Percentiles rank a stretch among this genome's conserved stretches.
Conservation (phyloP, 2,329 filamentous ascomycete species). For the Aureobasidium sp. region DNA sequence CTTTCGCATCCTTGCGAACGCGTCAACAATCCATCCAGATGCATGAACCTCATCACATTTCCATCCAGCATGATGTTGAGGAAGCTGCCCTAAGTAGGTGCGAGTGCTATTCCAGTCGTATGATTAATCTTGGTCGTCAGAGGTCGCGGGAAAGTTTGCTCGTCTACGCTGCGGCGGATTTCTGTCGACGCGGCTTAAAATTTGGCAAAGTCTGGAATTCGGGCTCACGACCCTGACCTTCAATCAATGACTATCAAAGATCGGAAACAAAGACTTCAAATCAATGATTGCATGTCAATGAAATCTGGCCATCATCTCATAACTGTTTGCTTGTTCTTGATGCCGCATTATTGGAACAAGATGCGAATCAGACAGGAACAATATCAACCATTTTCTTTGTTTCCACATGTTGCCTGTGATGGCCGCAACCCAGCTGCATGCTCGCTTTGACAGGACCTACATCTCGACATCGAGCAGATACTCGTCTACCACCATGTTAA, state of each 20-base stretch:
- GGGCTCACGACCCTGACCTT: neutral
- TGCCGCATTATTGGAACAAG: neutral
- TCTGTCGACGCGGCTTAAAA: neutral
- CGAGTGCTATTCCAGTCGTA: neutral
- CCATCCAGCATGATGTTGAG: neutral
- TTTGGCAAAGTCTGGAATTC: neutral
- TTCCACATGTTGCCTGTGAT: too few species aligned
- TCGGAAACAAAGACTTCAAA: neutral
- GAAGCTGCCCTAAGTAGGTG: neutral
- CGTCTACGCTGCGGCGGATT: neutral
- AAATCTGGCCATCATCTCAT: neutral
- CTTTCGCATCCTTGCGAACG: neutral
- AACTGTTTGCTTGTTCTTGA: neutral
- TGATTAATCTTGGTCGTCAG: neutral
- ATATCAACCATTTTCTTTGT: neutral
- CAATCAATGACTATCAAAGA: neutral
- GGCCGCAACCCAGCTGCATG: too few species aligned
- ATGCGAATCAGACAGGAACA: neutral
- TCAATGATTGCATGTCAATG: neutral
- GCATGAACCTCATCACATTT: neutral
- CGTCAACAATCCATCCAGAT: neutral
- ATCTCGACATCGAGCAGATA: neutral
- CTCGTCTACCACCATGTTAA: neutral
- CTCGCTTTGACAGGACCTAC: too few species aligned
- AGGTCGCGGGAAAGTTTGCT: too few species aligned